phyloP scores from a whole-genome alignment of 495 filamentous ascomycete species.

The Monascus purpureus region DNA sequence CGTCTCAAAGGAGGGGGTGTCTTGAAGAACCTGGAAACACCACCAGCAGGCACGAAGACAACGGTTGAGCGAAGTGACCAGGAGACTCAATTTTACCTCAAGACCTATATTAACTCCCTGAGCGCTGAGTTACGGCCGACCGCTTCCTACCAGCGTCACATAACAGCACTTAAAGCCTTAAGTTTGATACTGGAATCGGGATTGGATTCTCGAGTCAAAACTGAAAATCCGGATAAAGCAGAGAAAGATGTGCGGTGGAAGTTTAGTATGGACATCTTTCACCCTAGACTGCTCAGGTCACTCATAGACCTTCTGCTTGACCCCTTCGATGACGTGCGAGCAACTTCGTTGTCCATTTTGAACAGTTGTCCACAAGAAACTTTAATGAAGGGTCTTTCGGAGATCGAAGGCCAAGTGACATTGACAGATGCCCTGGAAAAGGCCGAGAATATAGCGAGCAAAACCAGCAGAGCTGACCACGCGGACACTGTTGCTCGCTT shows the following conservation, averaged over 20 bases:
- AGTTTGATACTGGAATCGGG: slow-evolving; percentile 44
- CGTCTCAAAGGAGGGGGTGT: slow-evolving; percentile 38
- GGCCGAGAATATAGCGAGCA: slow-evolving; percentile 41
- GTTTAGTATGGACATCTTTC: slow-evolving; percentile 41
- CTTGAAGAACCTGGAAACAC: slow-evolving; percentile 4
- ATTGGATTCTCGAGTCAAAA: slow-evolving; percentile 18
- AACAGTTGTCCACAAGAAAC: slow-evolving; percentile 25
- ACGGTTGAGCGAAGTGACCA: slow-evolving; percentile 12
- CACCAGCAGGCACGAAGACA: background rate
- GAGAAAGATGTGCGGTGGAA: slow-evolving; percentile 27
- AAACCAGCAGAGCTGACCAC: slow-evolving; percentile 70
- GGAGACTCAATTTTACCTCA: slow-evolving; percentile 45
- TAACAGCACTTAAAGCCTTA: slow-evolving; percentile 59
- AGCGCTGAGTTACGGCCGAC: slow-evolving; percentile 55
- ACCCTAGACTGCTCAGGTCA: slow-evolving; percentile 28
- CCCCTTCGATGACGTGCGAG: slow-evolving; percentile 85
- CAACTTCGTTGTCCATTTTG: slow-evolving; percentile 44
- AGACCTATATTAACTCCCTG: slow-evolving; percentile 60
- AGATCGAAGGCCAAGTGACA: slow-evolving; percentile 2
- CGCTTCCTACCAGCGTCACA: slow-evolving; percentile 74
- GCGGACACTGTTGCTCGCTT: slow-evolving; percentile 69
- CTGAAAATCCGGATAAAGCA: slow-evolving; percentile 3
- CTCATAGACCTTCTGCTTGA: slow-evolving; percentile 70
- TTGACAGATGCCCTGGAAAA: slow-evolving; percentile 19
- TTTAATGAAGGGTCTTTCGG: slow-evolving; percentile 7